Base-by-base conservation (phyloP, 345 rosid species). In the Cochlearia excelsa region DNA sequence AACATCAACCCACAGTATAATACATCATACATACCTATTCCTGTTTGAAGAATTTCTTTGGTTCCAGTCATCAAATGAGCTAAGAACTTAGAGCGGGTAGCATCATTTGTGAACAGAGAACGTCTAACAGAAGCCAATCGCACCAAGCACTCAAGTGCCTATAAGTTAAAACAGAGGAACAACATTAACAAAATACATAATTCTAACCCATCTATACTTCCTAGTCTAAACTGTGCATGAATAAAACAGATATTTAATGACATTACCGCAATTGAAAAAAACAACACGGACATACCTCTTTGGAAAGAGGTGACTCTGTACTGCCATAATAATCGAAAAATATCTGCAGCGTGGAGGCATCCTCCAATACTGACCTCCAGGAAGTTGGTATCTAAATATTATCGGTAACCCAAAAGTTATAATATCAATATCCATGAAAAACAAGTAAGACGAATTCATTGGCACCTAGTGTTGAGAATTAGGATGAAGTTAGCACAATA, bases 131-230 rank as follows among this genome's bases (percentile, higher is more conserved):
- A 94, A 52, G 99, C 97, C 46, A 94, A 76, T 56, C 99, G 86
- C 56, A 94, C 99, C 86, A 94, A 81, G 80, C 99, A 90, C 77
- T 94, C 99, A 75, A 94, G 72, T 51, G 99, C 99, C 99, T 94
- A 64, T 43, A 69, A 69, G 50, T 47, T 70, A 46, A 49, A 54
- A 43, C 62, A 62, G 31, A 50, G 61, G 48, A 63, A 29, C 55
- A 63, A 29, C 55, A 65, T 59, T 51, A 58, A 54, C 10, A 48
- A 11, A 53, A 23, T 23, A 35, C 29, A 42, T 33, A 53, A 4
- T 37, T 40, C n/a, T 23, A 40, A 57, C 42, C 46, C 29, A 66
- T 33, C 43, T 60, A 45, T 26, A 64, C 11, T 48, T 63, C 30
- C 57, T 38, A 65, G 51, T 31, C 56, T n/a, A 39, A 52, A 43